Evolutionary conservation across 2,329 filamentous ascomycete species (phyloP).

Genomic region (Monosporascus sp.): DNA sequence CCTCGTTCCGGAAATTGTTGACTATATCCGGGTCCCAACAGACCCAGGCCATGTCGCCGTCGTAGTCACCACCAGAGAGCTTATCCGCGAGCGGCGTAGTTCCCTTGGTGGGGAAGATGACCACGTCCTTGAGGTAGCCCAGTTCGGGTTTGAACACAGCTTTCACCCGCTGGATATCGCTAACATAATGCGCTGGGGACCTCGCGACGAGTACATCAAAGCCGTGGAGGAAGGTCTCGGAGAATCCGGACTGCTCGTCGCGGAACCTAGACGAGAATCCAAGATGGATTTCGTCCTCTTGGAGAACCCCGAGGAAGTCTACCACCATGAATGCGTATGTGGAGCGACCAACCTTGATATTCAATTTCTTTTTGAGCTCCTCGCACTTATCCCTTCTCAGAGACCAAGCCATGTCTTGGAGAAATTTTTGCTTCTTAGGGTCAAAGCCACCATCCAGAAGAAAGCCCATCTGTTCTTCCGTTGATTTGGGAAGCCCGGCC

Average conservation of each 20-base stretch:
- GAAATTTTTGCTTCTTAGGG: slow-evolving; percentile 38
- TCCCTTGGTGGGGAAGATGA: slow-evolving; percentile 68
- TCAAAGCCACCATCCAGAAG: slow-evolving; percentile 59
- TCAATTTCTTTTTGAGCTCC: slow-evolving; percentile 48
- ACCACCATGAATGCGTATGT: slow-evolving; percentile 62
- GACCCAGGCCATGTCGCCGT: slow-evolving; percentile 73
- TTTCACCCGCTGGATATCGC: slow-evolving; percentile 66
- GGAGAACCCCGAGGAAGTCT: slow-evolving; percentile 57
- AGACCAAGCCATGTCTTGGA: slow-evolving; percentile 42
- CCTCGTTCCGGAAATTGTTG: slow-evolving; percentile 59
- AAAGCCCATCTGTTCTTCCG: slow-evolving; percentile 47
- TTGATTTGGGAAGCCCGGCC: slow-evolving; percentile 44
- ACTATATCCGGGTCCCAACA: slow-evolving; percentile 68
- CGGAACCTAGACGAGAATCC: slow-evolving; percentile 62
- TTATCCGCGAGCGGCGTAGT: slow-evolving; percentile 59
- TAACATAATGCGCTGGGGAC: slow-evolving; percentile 63
- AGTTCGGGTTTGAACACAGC: slow-evolving; percentile 56
- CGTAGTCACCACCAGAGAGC: slow-evolving; percentile 75
- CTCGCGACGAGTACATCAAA: slow-evolving; percentile 63
- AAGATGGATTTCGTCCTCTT: slow-evolving; percentile 63
- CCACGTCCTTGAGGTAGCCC: slow-evolving; percentile 67
- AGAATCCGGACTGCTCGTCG: slow-evolving; percentile 47
- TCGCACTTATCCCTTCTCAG: slow-evolving; percentile 50
- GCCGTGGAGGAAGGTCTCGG: slow-evolving; percentile 48
- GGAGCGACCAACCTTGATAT: slow-evolving; percentile 56